These are phyloP conservation scores for Botrytis fabae DNA, from an alignment of 2,329 filamentous ascomycete genomes.

Conservation along the genomic window DNA sequence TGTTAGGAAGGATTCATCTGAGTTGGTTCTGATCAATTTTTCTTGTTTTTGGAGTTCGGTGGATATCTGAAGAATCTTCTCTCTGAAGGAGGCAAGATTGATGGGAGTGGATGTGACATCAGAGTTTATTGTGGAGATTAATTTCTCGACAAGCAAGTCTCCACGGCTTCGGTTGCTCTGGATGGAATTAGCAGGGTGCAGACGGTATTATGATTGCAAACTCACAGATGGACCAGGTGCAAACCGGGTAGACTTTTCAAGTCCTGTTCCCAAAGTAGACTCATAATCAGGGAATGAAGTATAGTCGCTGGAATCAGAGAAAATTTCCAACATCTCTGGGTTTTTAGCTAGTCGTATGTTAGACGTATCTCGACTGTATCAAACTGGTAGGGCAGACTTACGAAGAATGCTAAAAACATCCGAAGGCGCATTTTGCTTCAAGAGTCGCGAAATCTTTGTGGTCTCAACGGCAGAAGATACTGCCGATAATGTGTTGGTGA, in stretches of 20 bases:
- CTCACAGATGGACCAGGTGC: conserved; percentile 36
- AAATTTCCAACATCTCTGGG: conserved; percentile 20
- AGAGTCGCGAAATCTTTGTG: conserved; percentile 36
- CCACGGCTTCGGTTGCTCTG: conserved; percentile 32
- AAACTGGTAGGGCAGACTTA: conserved; percentile 28
- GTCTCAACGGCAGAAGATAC: conserved; percentile 37
- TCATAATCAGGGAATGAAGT: conserved; percentile 41
- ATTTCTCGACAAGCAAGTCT: conserved; percentile 31
- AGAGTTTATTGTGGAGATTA: conserved; percentile 29
- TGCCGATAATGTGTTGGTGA: conserved; percentile 34
- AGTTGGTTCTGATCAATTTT: neutral
- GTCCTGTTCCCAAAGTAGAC: conserved; percentile 27
- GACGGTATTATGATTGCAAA: neutral
- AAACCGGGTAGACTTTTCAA: conserved; percentile 35
- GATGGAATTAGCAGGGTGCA: conserved; percentile 25
- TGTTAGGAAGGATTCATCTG: conserved; percentile 26
- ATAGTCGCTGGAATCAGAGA: conserved; percentile 39
- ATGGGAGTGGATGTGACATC: neutral
- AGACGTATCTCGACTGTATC: neutral
- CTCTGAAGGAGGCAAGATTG: neutral
- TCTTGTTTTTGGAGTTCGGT: conserved; percentile 14
- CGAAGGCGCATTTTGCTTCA: conserved; percentile 26
- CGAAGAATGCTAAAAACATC: conserved; percentile 35
- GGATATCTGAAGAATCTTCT: neutral
- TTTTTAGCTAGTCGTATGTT: conserved; percentile 13